Base-by-base conservation (phyloP, 2,329 filamentous ascomycete species). In the Exophiala mesophila region DNA sequence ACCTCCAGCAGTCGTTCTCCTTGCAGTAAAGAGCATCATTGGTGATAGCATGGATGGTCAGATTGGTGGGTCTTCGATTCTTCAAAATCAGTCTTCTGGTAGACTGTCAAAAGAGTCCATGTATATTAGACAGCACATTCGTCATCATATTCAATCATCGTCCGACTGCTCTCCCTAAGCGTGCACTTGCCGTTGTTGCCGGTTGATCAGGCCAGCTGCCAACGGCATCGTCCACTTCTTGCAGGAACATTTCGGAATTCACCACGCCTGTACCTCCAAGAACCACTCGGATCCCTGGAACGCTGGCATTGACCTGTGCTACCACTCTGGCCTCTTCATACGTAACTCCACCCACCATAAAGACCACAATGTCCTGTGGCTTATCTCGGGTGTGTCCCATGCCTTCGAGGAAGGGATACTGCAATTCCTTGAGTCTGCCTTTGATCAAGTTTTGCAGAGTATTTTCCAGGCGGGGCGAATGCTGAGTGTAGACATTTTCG, bases 401-500 rank as follows among this genome's bases (percentile, higher is more conserved):
- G 5, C 87, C 88, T 55, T 97, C 92, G 4, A 97, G 78, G 59
- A 97, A 98, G 0, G 92, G 94, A 59, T 94, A 97, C 49, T 92
- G 80, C 52, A 88, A 78, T 57, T 94, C 87, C 57, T 81, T 84
- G 45, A 98, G 67, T 20, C 85, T 80, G 0, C 92, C 94, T 61
- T 95, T 96, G 68, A 97, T 89, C 38, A 98, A 71, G 56, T 90
- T 90, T 60, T 96, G 90, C 13, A 98, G 68, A 1, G 88, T 97
- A 17, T 78, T 77, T 63, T 96, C 89, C 12, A 98, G 66, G 16
- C 88, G 76, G 0, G 94, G 88, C 4, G 88, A 94, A 63, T 98
- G 92, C 63, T 98, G 94, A 0, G 92, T 98, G 63, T 98, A 98
- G 19, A 98, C 92, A 57, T 98, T 98, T 63, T 98, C 94, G 1